Base-by-base conservation (phyloP, 352 stramenopile genomes). In the Blastocystis hominis region DNA sequence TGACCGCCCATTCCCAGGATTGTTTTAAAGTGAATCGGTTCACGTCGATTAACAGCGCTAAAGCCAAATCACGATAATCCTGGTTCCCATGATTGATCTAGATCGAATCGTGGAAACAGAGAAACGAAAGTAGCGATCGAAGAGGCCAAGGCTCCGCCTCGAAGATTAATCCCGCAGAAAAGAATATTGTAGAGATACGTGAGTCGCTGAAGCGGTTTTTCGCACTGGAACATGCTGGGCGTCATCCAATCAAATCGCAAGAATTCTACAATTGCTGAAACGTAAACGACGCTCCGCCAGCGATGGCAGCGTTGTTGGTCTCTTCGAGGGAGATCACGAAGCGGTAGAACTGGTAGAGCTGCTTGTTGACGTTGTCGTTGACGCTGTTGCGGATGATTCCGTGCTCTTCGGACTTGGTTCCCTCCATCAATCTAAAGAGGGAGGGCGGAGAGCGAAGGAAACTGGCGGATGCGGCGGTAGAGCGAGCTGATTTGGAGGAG, bases 151-250 rank as follows among this genome's bases (percentile, higher is more conserved):
- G 70, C 44, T 20, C 70, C 70, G 36, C 70, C 70, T 1, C 70
- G 70, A 3, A 80, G 53, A 40, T 64, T 62, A n/a, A 80, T 80
- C 5, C 38, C 36, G 42, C 46, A 61, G 10, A 50, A 62, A 46
- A 80, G 70, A 46, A 80, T 63, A 42, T 80, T 80, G 70, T 80
- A 80, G 36, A 80, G 70, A 47, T 61, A 80, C 24, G 70, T 80
- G 10, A 80, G 70, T 36, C 70, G 70, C 20, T 54, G 46, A 17
- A 80, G 70, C 1, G 70, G 70, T 42, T 61, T n/a, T 42, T 61
- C 44, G 44, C 70, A 80, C 55, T 64, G 70, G 40, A 64, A 80
- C 6, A 80, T 9, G 10, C 70, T 80, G 42, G 24, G 34, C 20
- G 30, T 36, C 42, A 80, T 7, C n/a, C 3, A 13, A 38, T 6